These are phyloP conservation scores for Aspergillus amoenus DNA, from an alignment of 2,329 filamentous ascomycete species.

Conservation along the genomic window DNA sequence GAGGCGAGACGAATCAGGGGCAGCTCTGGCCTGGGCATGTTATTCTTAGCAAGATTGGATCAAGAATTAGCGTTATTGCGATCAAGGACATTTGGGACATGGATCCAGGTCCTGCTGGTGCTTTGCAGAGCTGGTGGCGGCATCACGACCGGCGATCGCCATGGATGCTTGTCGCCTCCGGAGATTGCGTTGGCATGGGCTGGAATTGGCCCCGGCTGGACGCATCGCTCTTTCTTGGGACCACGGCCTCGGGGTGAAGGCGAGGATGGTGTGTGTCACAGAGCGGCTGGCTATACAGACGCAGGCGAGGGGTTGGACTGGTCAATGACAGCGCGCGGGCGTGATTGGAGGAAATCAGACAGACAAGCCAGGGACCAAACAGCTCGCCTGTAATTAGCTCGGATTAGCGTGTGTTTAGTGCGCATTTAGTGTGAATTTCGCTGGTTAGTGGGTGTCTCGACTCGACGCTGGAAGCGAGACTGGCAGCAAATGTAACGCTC, in stretches of 20 bases:
- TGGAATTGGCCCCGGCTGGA: neutral
- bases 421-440: too few species aligned
- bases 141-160: neutral
- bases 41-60: conserved; percentile 4
- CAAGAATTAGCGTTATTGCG: conserved; percentile 4
- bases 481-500: conserved; percentile 2
- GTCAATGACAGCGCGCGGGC: neutral
- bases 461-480: too few species aligned
- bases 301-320: neutral
- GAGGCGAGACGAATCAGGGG: conserved; percentile 12
- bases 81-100: neutral
- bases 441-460: too few species aligned
- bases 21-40: neutral
- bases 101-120: neutral
- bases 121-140: too few species aligned
- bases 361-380: neutral
- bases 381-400: neutral
- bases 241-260: neutral
- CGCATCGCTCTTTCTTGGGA: neutral
- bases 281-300: neutral
- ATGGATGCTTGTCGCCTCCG: neutral
- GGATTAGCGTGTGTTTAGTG: too few species aligned
- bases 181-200: neutral
- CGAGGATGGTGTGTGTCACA: neutral
- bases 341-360: neutral